Conservation (phyloP, 2,329 filamentous ascomycete genomes). For the Pleurostoma richardsiae region DNA sequence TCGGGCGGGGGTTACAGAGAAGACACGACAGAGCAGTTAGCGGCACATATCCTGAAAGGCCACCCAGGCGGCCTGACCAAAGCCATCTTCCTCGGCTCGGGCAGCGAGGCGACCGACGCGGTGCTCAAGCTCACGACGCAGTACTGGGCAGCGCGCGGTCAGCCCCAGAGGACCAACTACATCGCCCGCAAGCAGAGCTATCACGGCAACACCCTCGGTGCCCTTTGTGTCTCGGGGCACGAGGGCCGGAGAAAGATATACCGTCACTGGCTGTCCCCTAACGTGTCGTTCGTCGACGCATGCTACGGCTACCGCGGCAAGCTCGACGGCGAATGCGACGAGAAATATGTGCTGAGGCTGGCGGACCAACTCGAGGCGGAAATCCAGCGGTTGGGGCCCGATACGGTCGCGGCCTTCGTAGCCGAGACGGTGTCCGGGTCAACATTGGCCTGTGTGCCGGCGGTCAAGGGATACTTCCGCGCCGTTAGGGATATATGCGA, state of each 20-base stretch:
- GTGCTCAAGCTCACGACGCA: slow-evolving; percentile 56
- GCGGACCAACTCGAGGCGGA: slow-evolving; percentile 50
- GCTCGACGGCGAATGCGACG: slow-evolving; percentile 34
- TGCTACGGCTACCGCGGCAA: slow-evolving; percentile 53
- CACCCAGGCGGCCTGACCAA: slow-evolving; percentile 9
- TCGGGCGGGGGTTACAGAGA: slow-evolving; percentile 31
- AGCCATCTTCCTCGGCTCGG: slow-evolving; percentile 12
- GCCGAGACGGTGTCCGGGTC: slow-evolving; percentile 56
- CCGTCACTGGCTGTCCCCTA: slow-evolving; percentile 40
- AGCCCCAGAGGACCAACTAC: slow-evolving; percentile 44
- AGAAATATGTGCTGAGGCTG: slow-evolving; percentile 45
- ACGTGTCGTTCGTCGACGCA: slow-evolving; percentile 45
- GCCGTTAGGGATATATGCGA: slow-evolving; percentile 61
- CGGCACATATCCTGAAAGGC: slow-evolving; percentile 11
- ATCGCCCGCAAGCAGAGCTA: slow-evolving; percentile 54
- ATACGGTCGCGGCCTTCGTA: slow-evolving; percentile 53
- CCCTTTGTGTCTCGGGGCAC: slow-evolving; percentile 48
- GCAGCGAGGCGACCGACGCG: slow-evolving; percentile 50
- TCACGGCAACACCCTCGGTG: slow-evolving; percentile 54
- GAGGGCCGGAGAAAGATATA: slow-evolving; percentile 43
- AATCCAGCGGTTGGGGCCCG: slow-evolving; percentile 46
- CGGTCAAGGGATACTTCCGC: slow-evolving; percentile 57
- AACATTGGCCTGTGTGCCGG: slow-evolving; percentile 59
- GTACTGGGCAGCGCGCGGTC: slow-evolving; percentile 47
- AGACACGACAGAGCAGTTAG: slow-evolving; percentile 29